Percentiles rank a stretch among this genome's conserved stretches.
Evolutionary conservation across 2,329 filamentous ascomycete genomes (phyloP).

Genomic region (Teratosphaeria zuluensis): DNA sequence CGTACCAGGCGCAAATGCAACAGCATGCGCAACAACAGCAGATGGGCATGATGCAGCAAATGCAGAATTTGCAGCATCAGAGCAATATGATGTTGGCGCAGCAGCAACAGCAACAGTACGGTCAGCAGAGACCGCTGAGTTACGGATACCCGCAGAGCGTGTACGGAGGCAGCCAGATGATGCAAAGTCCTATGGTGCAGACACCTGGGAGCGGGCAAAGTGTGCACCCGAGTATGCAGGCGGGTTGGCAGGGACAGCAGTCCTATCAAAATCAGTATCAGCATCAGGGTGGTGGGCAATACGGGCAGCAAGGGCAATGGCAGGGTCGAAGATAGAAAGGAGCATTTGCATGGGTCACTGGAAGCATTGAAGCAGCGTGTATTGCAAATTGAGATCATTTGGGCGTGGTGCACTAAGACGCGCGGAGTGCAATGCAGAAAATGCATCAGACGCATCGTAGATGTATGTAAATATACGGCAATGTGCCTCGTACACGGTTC

Average conservation of each 20-base stretch:
- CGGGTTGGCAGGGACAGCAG: neutral
- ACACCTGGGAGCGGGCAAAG: neutral
- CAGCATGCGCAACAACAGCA: conserved; percentile 19
- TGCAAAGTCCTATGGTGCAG: conserved; percentile 1
- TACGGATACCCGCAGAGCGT: neutral
- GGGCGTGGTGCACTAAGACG: too few species aligned
- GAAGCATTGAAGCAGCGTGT: neutral
- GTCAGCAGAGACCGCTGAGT: conserved; percentile 9
- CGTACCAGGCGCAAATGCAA: conserved; percentile 8
- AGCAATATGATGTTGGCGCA: conserved; percentile 2
- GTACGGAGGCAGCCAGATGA: neutral
- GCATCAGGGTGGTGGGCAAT: neutral
- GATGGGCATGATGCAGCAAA: conserved; percentile 18
- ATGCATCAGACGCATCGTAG: too few species aligned
- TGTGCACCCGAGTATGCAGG: neutral
- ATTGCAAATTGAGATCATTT: neutral
- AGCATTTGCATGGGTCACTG: neutral
- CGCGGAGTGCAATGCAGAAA: too few species aligned
- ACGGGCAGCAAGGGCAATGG: neutral
- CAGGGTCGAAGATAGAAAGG: neutral
- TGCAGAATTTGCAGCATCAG: conserved; percentile 6
- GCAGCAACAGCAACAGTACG: neutral
- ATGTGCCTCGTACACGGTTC: too few species aligned
- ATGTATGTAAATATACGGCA: too few species aligned
- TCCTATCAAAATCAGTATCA: neutral